These are phyloP conservation scores for slime mould (Dictyostelium discoideum) DNA, from an alignment of 78 protist species.

Conservation along the genomic window DNA sequence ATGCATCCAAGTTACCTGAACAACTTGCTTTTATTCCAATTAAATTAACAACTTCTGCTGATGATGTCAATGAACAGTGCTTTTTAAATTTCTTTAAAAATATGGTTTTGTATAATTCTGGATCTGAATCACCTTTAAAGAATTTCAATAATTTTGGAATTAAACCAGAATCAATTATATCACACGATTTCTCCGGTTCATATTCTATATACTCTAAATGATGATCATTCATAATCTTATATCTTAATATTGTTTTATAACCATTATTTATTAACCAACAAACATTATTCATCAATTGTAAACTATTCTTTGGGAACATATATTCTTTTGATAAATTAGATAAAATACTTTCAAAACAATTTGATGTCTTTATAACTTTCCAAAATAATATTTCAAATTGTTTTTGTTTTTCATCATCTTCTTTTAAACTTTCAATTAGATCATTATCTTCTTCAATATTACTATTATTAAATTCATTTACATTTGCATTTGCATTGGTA, in stretches of 20 bases:
- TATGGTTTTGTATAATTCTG: neutral
- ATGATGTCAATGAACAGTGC: neutral
- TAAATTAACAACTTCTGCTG: neutral
- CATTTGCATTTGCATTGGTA: too few relatives aligned
- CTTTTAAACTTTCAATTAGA: too few relatives aligned
- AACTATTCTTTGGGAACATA: neutral
- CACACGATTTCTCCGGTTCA: neutral
- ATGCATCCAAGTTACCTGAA: neutral
- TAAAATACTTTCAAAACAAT: neutral
- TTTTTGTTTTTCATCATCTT: neutral
- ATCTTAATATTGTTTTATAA: neutral
- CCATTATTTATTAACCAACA: neutral
- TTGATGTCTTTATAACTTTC: neutral
- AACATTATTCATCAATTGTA: neutral
- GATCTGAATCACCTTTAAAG: neutral
- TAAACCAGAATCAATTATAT: neutral
- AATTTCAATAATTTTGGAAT: neutral
- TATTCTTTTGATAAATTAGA: neutral
- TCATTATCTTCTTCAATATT: neutral
- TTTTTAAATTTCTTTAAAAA: neutral
- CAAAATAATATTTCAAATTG: neutral
- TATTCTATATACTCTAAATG: neutral
- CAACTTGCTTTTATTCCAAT: neutral
- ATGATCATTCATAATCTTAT: neutral
- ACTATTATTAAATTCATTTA: too few relatives aligned